These are phyloP conservation scores for Massariosphaeria phaeospora DNA, from an alignment of 495 filamentous ascomycete species.

Conservation along the genomic window DNA sequence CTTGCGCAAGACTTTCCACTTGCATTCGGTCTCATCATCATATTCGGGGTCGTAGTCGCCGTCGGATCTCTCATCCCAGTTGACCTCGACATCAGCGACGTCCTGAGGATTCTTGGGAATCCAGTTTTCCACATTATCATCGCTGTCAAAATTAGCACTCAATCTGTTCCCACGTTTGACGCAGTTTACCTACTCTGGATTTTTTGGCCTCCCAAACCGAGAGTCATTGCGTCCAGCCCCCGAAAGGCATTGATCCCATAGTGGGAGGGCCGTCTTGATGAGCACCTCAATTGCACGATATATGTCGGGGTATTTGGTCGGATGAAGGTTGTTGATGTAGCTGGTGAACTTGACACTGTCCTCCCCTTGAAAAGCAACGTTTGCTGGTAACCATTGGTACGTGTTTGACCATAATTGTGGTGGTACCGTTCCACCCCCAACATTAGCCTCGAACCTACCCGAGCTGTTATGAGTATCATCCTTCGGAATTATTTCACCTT, in stretches of 20 bases:
- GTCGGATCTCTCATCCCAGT: not conserved
- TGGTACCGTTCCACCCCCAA: not conserved
- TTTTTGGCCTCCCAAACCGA: conserved; percentile 3
- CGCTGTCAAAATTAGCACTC: not conserved
- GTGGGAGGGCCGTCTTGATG: conserved; percentile 7
- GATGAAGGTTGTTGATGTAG: conserved; percentile 29
- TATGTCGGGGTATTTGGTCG: conserved; percentile 10
- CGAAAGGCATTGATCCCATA: conserved; percentile 26
- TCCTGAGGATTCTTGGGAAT: conserved; percentile 13
- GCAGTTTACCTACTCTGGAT: conserved; percentile 14
- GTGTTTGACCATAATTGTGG: conserved; percentile 14
- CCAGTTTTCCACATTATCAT: conserved; percentile 21
- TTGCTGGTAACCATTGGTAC: conserved; percentile 25
- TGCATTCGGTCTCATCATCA: conserved; percentile 14
- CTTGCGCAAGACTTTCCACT: conserved; percentile 18
- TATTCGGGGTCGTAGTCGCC: not conserved
- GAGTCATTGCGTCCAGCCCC: conserved; percentile 12
- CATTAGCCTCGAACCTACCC: not conserved
- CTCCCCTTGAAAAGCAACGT: conserved; percentile 16
- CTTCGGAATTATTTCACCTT: conserved; percentile 3
- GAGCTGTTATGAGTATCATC: not conserved
- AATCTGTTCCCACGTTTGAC: not conserved
- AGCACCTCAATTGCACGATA: conserved; percentile 23
- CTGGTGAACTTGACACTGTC: conserved; percentile 15
- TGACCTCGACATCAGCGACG: not conserved